Percentiles rank a stretch among this genome's conserved stretches.
These are phyloP conservation scores for Boletus semigastroideus DNA, from an alignment of 1,284 basidiomycete species.

Conservation along the genomic window DNA sequence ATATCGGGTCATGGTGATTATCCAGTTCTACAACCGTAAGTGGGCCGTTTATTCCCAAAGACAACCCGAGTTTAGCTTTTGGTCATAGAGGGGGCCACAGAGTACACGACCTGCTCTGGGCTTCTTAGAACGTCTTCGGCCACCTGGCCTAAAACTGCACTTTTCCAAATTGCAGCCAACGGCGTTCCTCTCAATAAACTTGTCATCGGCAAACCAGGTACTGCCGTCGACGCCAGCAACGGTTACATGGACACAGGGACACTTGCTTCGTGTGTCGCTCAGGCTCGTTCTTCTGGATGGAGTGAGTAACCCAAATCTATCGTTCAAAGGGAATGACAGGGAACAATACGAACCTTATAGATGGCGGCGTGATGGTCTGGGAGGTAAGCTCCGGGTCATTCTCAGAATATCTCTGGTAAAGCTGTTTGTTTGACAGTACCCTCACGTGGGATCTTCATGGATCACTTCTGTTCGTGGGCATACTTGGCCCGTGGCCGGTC, in stretches of 20 bases:
- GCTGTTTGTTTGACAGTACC: background rate
- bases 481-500: conserved; percentile 1
- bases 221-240: conserved; percentile 49
- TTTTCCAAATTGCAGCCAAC: conserved; percentile 63
- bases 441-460: background rate
- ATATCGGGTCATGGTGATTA: background rate
- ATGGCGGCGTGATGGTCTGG: conserved; percentile 2
- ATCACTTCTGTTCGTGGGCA: background rate
- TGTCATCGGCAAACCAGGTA: conserved; percentile 65
- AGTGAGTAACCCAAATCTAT: conserved; percentile 1
- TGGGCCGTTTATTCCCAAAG: background rate
- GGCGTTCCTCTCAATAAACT: conserved; percentile 54
- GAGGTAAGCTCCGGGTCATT: background rate
- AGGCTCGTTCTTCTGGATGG: conserved; percentile 7
- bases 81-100: conserved; percentile 40
- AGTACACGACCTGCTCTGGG: conserved; percentile 47
- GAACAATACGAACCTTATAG: background rate
- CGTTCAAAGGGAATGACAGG: background rate
- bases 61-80: background rate
- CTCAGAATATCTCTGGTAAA: background rate
- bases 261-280: conserved; percentile 6
- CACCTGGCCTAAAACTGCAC: conserved; percentile 40
- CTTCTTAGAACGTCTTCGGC: conserved; percentile 44
- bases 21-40: conserved; percentile 63
- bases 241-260: conserved; percentile 42